These are phyloP conservation scores for Forsythia suspensa DNA, from an alignment of 257 asterid species.

Conservation along the genomic window DNA sequence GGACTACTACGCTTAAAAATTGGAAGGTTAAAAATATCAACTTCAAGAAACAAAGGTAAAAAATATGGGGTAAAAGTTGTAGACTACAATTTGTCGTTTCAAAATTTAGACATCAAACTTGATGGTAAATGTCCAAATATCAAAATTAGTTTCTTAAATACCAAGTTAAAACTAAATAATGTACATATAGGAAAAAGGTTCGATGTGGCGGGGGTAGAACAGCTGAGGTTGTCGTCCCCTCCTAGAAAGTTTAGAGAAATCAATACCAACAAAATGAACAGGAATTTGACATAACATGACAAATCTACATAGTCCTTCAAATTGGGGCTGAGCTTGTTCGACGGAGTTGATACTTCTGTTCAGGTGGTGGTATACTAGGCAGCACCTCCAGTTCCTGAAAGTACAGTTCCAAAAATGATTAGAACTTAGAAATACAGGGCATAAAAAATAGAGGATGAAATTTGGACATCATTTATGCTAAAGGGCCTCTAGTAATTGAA, in stretches of 20 bases:
- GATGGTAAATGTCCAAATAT: neutral
- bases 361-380: conserved; percentile 40
- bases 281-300: neutral
- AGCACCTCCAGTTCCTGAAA: conserved; percentile 50
- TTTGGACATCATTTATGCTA: too few relatives aligned
- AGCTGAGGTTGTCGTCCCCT: conserved; percentile 1
- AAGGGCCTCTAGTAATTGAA: neutral
- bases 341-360: conserved; percentile 50
- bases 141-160: neutral
- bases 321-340: conserved; percentile 55
- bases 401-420: neutral
- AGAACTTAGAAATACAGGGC: neutral
- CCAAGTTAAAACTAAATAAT: neutral
- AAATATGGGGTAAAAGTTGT: neutral
- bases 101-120: neutral
- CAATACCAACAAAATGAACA: conserved; percentile 18
- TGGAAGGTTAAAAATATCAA: too few relatives aligned
- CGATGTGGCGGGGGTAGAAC: neutral
- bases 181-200: conserved; percentile 9
- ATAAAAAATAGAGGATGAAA: neutral
- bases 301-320: conserved; percentile 29
- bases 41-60: neutral
- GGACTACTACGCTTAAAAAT: too few relatives aligned
- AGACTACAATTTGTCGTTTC: neutral
- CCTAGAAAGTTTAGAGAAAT: conserved; percentile 16